phyloP scores from a whole-genome alignment of 768 basidiomycete genomes.

The Boletus sp. region DNA sequence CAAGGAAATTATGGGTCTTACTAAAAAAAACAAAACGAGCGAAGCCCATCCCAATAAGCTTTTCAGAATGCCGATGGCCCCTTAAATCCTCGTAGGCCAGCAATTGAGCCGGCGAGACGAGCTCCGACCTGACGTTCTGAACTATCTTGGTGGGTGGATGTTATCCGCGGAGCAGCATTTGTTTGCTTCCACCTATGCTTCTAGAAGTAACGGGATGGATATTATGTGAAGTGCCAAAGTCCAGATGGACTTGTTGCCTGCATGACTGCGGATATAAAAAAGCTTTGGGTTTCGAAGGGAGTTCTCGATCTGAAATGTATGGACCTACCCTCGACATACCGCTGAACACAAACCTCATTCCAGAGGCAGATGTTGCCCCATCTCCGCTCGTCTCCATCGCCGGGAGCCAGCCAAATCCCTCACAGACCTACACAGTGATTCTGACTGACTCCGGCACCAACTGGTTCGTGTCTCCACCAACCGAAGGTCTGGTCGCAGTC shows the following conservation, averaged over 20 bases:
- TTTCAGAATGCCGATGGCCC: too few relatives aligned
- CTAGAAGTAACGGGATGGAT: not conserved
- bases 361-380: too few relatives aligned
- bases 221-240: not conserved
- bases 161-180: not conserved
- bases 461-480: not conserved
- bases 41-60: too few relatives aligned
- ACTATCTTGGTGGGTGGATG: not conserved
- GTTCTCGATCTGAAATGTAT: not conserved
- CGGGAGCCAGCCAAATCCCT: not conserved
- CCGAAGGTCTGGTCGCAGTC: not conserved
- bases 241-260: too few relatives aligned
- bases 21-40: too few relatives aligned
- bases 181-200: not conserved
- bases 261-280: not conserved
- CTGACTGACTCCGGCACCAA: not conserved
- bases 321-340: not conserved
- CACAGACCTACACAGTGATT: not conserved
- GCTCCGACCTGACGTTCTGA: not conserved
- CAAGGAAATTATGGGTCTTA: too few relatives aligned
- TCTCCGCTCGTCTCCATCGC: too few relatives aligned
- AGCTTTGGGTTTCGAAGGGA: not conserved
- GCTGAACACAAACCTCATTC: not conserved
- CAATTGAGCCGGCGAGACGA: not conserved
- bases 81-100: not conserved